Percentiles rank a stretch among this genome's conserved stretches.
phyloP scores from a whole-genome alignment of 257 asterid genomes.

The Haberlea rhodopensis region DNA sequence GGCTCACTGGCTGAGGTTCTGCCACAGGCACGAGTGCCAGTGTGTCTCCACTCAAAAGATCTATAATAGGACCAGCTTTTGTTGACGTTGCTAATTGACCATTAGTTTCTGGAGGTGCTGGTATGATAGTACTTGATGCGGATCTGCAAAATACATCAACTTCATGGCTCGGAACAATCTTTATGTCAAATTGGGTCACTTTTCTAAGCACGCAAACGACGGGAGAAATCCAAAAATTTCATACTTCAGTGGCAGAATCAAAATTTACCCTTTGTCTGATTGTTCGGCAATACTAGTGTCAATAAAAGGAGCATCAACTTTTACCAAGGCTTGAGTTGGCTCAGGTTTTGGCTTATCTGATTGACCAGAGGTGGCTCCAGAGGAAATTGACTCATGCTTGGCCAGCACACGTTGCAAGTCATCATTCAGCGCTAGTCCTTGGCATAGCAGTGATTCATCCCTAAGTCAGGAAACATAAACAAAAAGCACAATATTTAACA shows the following conservation, averaged over 20 bases:
- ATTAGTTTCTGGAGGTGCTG: constrained; percentile 59
- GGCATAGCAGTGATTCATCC: constrained; percentile 88
- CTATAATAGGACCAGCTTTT: constrained; percentile 57
- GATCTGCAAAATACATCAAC: constrained; percentile 42
- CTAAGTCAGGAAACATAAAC: constrained; percentile 46
- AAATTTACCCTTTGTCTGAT: constrained; percentile 57
- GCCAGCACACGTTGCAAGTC: constrained; percentile 91
- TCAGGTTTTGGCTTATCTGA: constrained; percentile 56
- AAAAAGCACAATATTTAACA: constrained; percentile 18
- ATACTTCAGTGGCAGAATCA: constrained; percentile 19
- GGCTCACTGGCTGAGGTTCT: constrained; percentile 69
- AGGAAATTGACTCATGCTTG: constrained; percentile 80
- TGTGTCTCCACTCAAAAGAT: constrained; percentile 94
- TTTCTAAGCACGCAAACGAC: background rate
- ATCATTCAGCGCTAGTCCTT: constrained; percentile 89
- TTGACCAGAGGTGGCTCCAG: constrained; percentile 55
- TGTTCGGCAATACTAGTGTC: constrained; percentile 74
- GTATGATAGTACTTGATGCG: constrained; percentile 53
- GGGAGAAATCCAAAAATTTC: constrained; percentile 14
- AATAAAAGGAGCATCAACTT: constrained; percentile 70
- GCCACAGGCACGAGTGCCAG: constrained; percentile 88
- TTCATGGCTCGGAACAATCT: background rate
- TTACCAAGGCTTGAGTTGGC: constrained; percentile 51
- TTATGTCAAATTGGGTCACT: background rate
- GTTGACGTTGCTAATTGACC: constrained; percentile 51